A percentile compares a stretch with the other conserved stretches of the same genome.
phyloP scores from a whole-genome alignment of 2,329 filamentous ascomycete species.

The Cercospora sesami region DNA sequence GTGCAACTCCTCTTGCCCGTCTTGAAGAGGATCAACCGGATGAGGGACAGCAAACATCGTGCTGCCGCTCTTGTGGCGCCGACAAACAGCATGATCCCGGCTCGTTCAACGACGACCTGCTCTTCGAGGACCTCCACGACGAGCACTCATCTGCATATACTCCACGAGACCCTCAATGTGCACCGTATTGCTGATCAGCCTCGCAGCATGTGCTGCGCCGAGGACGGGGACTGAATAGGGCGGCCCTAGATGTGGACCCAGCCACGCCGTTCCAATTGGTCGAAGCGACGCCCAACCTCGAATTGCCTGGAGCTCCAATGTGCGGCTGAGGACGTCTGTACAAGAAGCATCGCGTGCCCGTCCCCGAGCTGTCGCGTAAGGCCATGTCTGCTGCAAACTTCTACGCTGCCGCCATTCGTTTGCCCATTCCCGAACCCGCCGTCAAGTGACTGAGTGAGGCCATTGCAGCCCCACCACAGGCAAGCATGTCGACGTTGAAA shows the following conservation, averaged over 20 bases:
- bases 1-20: not conserved
- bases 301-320: conserved; percentile 11
- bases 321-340: conserved; percentile 13
- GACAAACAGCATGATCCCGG: conserved; percentile 1
- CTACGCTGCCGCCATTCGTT: conserved; percentile 15
- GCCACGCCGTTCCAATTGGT: conserved; percentile 10
- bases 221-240: not conserved
- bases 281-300: not conserved
- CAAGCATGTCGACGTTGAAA: conserved; percentile 36
- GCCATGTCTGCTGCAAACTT: conserved; percentile 11
- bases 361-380: conserved; percentile 1
- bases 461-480: conserved; percentile 5
- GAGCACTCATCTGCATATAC: not conserved
- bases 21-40: not conserved
- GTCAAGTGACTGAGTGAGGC: conserved; percentile 7
- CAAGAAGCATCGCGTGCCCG: not conserved
- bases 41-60: not conserved
- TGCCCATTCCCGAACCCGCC: conserved; percentile 11
- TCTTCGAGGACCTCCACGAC: not conserved
- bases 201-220: not conserved
- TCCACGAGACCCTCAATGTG: not conserved
- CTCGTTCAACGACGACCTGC: not conserved
- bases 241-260: conserved; percentile 7
- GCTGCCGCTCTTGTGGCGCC: conserved; percentile 4
- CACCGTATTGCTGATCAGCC: not conserved